Base-by-base conservation (phyloP, 1,139 yeast genomes). In the Debaryomycetaceae sp. region DNA sequence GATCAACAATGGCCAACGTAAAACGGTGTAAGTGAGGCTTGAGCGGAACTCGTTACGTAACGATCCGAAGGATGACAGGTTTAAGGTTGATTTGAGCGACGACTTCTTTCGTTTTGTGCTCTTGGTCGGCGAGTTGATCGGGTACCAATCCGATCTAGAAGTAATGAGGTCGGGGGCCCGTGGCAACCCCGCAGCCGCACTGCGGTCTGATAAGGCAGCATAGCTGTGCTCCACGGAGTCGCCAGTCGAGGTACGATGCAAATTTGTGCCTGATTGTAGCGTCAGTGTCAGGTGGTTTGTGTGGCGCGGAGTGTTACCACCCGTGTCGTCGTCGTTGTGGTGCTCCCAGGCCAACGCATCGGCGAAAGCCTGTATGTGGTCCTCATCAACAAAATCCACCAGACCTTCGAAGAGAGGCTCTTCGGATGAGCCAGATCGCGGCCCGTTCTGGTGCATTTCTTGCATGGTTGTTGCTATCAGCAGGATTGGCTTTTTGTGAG, bases 71-170 rank as follows among this genome's bases (percentile, higher is more conserved):
- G 29, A 14, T 4, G 29, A 14, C 4, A 25, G 22, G 17, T 10
- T 8, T 10, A 25, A 27, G 10, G 7, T 12, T 6, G 29, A 18
- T n/a, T 11, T 27, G 26, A 29, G 18, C 24, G 26, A 4, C 12
- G 21, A 19, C 26, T 15, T 36, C 19, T 18, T 20, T 10, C 25
- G n/a, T 6, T 11, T 5, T 23, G 23, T 29, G 8, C 16, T 15
- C 18, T 27, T 19, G n/a, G 31, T 16, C 3, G 34, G 24, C 5
- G 32, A 23, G 25, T 66, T 60, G 3, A 78, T 58, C 0, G 88
- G 88, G 13, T 72, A 72, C 89, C 88, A 80, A 49, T 81, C 88
- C 41, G 72, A 74, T 42, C 71, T 69, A 3, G 86, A 78, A 0
- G 73, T 51, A 30, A 81, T 78, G 43, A 65, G 42, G 32, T 48